Base-by-base conservation (phyloP, 2,329 filamentous ascomycete species). In the Claviceps sp. region DNA sequence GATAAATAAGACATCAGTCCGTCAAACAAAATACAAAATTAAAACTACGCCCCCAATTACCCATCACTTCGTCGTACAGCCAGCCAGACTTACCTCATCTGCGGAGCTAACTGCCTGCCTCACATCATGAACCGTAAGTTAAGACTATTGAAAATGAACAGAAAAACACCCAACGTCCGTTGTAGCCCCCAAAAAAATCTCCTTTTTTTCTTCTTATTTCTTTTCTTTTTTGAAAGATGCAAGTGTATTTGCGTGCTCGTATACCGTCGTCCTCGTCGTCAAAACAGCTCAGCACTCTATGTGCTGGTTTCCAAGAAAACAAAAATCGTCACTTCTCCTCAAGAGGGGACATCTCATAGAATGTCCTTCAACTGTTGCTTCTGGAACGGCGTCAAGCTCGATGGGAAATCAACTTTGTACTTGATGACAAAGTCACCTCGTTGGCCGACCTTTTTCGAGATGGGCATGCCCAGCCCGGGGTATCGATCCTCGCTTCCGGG, bases 381-480 rank as follows among this genome's bases (percentile, higher is more conserved):
- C 71, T 97, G 91, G 4, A 77, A 72, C 7, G 77, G 53, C 4
- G 88, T 91, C 68, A 98, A 69, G 42, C 70, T 83, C 3, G 82
- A 83, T 0, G 93, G 93, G 73, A 95, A 97, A 64, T 87, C 90
- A 67, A 98, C 90, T 63, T 93, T 93, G 62, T 95, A 90, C 55
- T 83, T 86, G 54, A 98, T 78, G 54, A 97, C 72, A 58, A 98
- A 87, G 64, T 95, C 89, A 24, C 93, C 93, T 52, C 91, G 80
- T 61, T 89, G 79, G 54, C 73, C 81, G 0, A 87, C 88, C 65
- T 89, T 91, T 77, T 95, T 97, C 55, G 87, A 88, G 62, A 93
- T 82, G 40, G 90, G 89, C 93, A 98, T 97, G 54, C 93, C 93
- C n/a, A 87, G 75, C 5, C 80, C 78, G 0, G 93, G 93, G 64